Evolutionary conservation across 768 basidiomycete species (phyloP), one percentile per base, ranked within the genome.

Genomic region (Mycena belliarum): DNA sequence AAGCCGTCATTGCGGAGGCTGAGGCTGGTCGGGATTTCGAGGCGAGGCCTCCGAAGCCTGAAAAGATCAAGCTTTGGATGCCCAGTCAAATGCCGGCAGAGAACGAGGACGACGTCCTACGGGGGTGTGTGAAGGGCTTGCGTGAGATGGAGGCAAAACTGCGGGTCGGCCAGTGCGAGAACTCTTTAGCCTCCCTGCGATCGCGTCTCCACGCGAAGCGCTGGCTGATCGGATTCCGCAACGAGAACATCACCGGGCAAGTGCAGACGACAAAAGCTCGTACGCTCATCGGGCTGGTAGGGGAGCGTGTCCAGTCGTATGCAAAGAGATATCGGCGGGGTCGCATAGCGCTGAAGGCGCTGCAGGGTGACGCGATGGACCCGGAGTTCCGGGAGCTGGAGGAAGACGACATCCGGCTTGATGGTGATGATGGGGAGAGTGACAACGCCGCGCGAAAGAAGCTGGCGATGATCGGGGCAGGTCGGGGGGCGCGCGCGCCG

Each of bases 221-320:
- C 1, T 18, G 3, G 6, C 16, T 49, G 33, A 24, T 49, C 9
- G 16, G 33, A 3, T 49, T 49, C 21, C 48, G 48, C 2, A 37
- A 35, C 33, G 32, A 23, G 10, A 48, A 63, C n/a, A 16, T 47
- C 0, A 24, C 25, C 0, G 63, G 54, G 0, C 63, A 63, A n/a
- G 23, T 51, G 15, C 16, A 21, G 0, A 12, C 37, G 2, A 49
- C 29, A 9, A 40, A 11, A 12, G 38, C 38, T 18, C 18, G 38
- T 18, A 40, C 38, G 11, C 38, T 40, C 3, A 32, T 40, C 11
- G 38, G n/a, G 4, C n/a, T 5, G 20, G n/a, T 40, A 6, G 38
- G 38, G 38, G 38, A 40, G 11, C 38, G 38, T 6, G 38, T 20
- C 4, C n/a, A n/a, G 38, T 6, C 18, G 6, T 20, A 40, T 11